Base-by-base conservation (phyloP, 2,329 filamentous ascomycete species). In the Monosporascus ibericus region DNA sequence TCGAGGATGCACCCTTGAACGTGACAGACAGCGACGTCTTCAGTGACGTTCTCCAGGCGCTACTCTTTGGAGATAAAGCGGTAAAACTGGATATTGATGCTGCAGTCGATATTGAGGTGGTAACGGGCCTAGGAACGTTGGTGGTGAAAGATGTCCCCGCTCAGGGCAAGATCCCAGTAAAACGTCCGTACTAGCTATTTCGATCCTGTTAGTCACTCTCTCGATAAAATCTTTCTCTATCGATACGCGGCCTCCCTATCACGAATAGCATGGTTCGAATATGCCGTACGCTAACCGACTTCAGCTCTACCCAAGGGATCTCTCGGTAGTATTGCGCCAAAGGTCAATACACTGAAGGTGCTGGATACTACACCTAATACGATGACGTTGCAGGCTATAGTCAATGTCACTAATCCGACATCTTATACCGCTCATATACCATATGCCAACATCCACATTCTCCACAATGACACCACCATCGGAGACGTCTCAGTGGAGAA, bases 391-490 rank as follows among this genome's bases (percentile, higher is more conserved):
- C 77, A 84, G 63, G 87, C 88, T 15, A 72, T 76, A 39, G 78
- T 95, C 63, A 95, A 94, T 65, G 78, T 96, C 55, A 95, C 89
- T 4, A 99, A 99, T 64, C 92, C 92, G 1, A 95, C 92, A 0
- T 80, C 85, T 4, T 96, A 97, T 68, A 85, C 88, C 5, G 92
- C 90, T 4, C 76, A 75, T 2, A 76, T 97, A n/a, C 92, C 92
- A 2, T 92, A 84, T 56, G 71, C 90, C 57, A 91, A 87, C 65
- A 79, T 95, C 44, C 82, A 91, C 56, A 72, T 97, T 42, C 68
- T 88, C 30, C 84, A 83, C 61, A 92, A 95, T 61, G 83, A 79
- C 11, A 86, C 86, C 0, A 67, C 87, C 7, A 74, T 99, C 36
- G 94, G 88, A 34, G 87, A 92, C 66, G 85, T 88, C 14, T 86